Evolutionary conservation across 192 early-diverging fungal species (phyloP).

Genomic region (Dissophora ornata): DNA sequence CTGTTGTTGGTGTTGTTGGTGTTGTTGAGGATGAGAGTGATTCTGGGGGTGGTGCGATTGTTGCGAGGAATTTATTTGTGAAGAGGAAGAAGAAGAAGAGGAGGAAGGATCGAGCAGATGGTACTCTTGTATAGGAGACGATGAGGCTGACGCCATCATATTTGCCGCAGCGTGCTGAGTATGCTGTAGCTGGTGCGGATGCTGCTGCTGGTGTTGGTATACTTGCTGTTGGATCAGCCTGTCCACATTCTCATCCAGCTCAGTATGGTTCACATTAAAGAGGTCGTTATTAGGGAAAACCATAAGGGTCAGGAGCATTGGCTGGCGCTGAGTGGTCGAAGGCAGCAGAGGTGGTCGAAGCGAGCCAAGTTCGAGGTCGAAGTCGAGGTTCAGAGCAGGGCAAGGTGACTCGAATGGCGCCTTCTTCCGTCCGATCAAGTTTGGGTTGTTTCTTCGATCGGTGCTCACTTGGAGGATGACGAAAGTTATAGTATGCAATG

Average conservation of each 20-base stretch:
- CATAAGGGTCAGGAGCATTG: constrained; percentile 32
- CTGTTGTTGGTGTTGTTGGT: not conserved
- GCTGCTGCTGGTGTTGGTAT: constrained; percentile 26
- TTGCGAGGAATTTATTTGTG: constrained; percentile 17
- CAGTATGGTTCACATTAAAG: constrained; percentile 35
- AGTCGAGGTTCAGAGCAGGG: not conserved
- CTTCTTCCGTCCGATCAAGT: constrained; percentile 1
- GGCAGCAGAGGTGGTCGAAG: not conserved
- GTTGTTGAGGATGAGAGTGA: too few species aligned
- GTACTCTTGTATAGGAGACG: constrained; percentile 19
- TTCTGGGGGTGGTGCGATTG: not conserved
- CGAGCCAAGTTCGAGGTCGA: not conserved
- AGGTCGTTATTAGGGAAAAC: constrained; percentile 42
- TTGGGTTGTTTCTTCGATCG: not conserved
- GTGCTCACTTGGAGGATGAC: not conserved
- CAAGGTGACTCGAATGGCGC: not conserved
- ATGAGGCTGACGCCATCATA: constrained; percentile 23
- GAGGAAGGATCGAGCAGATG: constrained; percentile 64
- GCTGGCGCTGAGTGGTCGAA: not conserved
- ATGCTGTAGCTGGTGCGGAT: constrained; percentile 7
- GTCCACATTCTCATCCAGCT: constrained; percentile 32
- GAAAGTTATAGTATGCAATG: not conserved
- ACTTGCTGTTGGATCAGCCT: constrained; percentile 30
- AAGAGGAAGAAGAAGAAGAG: constrained; percentile 18
- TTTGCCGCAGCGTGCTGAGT: not conserved